Base-by-base conservation (phyloP, 2,329 filamentous ascomycete genomes). In the Ophiostoma ulmi region DNA sequence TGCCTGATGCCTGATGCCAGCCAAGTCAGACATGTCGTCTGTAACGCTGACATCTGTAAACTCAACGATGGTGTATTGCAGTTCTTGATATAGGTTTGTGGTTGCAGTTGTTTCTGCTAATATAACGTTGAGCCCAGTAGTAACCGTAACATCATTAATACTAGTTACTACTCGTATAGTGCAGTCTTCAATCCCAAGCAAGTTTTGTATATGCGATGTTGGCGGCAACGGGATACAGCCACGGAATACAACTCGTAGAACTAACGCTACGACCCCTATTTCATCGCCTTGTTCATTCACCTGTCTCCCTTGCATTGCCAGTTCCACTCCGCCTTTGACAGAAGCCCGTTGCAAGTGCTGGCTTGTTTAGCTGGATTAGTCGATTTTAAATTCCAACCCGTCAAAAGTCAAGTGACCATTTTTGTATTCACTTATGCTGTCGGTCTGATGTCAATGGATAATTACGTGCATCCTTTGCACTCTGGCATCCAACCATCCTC, bases 381-480 rank as follows among this genome's bases (percentile, higher is more conserved):
- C 7, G 20, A 17, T 17, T 48, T 17, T 13, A 3, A 13, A 14
- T 31, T 22, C 6, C 44, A n/a, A 20, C 44, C 11, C 13, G 6
- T 48, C 44, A 17, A 58, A 58, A 58, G 22, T 58, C n/a, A 26
- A 26, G 52, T 58, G 52, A 31, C 22, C 52, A 58, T 58, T 58
- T 5, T 3, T 58, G 52, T 22, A 58, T 13, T 13, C 11, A 14
- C 52, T 26, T 58, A 22, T 31, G 52, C 14, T 20, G 44, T 17
- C 52, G 52, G 52, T 17, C 52, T 58, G n/a, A 26, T 31, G 52
- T 22, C 52, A 58, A 58, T 48, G 3, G 44, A 48, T 26, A 22
- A 55, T 58, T 58, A 58, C n/a, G 52, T 58, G 52, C 52, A 58
- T 58, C 44, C 52, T 58, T 20, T 58, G 52, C 52, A 58, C 20